A percentile compares a stretch with the other conserved stretches of the same genome.
Conservation (phyloP, 1,139 yeast genomes). For the Blastobotrys serpentis region DNA sequence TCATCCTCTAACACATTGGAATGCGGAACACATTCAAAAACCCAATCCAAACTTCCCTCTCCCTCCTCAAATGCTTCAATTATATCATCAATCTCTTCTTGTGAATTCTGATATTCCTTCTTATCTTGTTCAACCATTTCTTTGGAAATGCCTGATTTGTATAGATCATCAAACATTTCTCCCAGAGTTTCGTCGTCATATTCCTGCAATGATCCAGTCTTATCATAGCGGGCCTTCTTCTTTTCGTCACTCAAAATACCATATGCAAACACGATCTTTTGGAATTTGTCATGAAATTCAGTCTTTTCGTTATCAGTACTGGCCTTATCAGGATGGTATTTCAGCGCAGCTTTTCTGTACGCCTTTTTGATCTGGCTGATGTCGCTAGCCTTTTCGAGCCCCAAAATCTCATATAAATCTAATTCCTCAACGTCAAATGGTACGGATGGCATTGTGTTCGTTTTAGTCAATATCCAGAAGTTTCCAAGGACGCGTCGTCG, state of each 20-base stretch:
- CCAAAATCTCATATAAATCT: constrained; percentile 66
- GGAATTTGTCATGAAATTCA: constrained; percentile 52
- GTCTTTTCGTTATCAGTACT: constrained; percentile 37
- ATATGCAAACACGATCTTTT: constrained; percentile 74
- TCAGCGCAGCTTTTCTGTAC: constrained; percentile 67
- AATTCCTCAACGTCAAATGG: constrained; percentile 36
- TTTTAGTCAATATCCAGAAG: not conserved
- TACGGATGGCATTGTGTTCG: constrained; percentile 9
- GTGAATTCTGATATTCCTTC: constrained; percentile 56
- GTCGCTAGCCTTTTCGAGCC: constrained; percentile 39
- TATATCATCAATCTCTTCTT: constrained; percentile 68
- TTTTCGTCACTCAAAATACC: constrained; percentile 60
- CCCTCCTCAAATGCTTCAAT: constrained; percentile 55
- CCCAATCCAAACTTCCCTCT: constrained; percentile 66
- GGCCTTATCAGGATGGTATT: constrained; percentile 79
- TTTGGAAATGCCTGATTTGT: constrained; percentile 56
- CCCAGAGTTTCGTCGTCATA: constrained; percentile 57
- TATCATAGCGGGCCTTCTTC: constrained; percentile 60
- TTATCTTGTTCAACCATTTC: constrained; percentile 76
- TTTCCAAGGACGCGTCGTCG: constrained; percentile 2
- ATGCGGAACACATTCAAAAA: constrained; percentile 78
- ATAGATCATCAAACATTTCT: constrained; percentile 59
- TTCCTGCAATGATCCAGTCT: constrained; percentile 64
- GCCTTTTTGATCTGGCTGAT: constrained; percentile 64
- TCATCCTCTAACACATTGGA: constrained; percentile 61